Conservation (phyloP, 2,329 filamentous ascomycete genomes). For the Talaromyces atroroseus region DNA sequence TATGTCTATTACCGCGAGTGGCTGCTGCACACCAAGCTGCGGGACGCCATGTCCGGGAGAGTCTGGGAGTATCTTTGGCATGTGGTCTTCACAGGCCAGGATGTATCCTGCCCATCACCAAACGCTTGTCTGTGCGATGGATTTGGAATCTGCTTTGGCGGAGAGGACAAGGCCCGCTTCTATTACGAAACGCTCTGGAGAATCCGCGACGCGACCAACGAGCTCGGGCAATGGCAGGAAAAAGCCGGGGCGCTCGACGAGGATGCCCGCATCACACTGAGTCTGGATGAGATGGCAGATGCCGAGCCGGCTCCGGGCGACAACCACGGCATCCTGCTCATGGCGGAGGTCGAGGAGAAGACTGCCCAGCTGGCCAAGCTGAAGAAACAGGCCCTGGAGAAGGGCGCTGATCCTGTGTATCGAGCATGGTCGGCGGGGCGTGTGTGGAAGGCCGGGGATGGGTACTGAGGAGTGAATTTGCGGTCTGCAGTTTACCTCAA, state of each 20-base stretch:
- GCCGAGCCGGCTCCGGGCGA: not conserved
- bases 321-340: slow-evolving; percentile 4
- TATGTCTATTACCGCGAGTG: slow-evolving; percentile 57
- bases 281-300: slow-evolving; percentile 9
- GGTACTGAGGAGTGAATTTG: not conserved
- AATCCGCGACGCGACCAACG: slow-evolving; percentile 33
- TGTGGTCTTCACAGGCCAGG: slow-evolving; percentile 52
- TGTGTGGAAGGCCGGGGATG: slow-evolving; percentile 3
- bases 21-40: slow-evolving; percentile 53
- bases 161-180: slow-evolving; percentile 42
- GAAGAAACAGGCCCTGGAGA: slow-evolving; percentile 8
- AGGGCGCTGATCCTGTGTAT: slow-evolving; percentile 2
- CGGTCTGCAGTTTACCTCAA: not conserved
- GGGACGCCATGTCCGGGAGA: slow-evolving; percentile 53
- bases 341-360: slow-evolving; percentile 7
- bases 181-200: slow-evolving; percentile 45
- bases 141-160: slow-evolving; percentile 57
- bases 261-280: slow-evolving; percentile 10
- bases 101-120: slow-evolving; percentile 44
- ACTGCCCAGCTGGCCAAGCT: slow-evolving; percentile 7
- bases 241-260: slow-evolving; percentile 17
- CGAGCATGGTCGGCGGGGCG: slow-evolving; percentile 7
- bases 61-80: slow-evolving; percentile 63
- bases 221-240: slow-evolving; percentile 36
- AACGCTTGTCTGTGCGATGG: slow-evolving; percentile 60